phyloP scores from a whole-genome alignment of 2,329 filamentous ascomycete species.

The Fusarium pininemorale region DNA sequence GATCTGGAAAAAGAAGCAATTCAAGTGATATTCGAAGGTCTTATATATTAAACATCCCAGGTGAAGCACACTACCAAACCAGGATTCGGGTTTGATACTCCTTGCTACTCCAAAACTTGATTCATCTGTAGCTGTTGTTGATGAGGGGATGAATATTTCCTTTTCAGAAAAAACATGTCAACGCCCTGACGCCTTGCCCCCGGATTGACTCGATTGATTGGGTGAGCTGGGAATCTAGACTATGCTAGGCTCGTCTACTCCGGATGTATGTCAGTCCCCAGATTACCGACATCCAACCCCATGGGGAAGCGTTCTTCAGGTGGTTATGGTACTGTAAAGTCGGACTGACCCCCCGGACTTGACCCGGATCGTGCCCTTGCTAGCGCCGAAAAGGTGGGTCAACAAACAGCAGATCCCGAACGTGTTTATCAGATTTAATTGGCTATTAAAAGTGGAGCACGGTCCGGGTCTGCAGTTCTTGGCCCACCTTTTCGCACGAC shows the following conservation, averaged over 20 bases:
- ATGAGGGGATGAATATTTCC: conserved; percentile 12
- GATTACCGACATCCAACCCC: not conserved
- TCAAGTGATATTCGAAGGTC: conserved; percentile 11
- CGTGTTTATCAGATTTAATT: too few species aligned
- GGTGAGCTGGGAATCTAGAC: conserved; percentile 11
- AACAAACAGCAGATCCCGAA: too few species aligned
- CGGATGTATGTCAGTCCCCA: conserved; percentile 5
- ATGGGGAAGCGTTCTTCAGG: too few species aligned
- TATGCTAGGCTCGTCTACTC: not conserved
- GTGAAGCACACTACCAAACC: conserved; percentile 23
- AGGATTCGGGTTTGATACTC: not conserved
- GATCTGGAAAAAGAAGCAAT: conserved; percentile 9
- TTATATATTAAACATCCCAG: conserved; percentile 27
- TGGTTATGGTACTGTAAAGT: too few species aligned
- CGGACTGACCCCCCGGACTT: too few species aligned
- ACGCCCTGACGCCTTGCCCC: not conserved
- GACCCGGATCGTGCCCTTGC: too few species aligned
- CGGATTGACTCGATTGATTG: conserved; percentile 20
- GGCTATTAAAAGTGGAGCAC: too few species aligned
- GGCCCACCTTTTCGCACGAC: too few species aligned
- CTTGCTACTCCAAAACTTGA: conserved; percentile 9
- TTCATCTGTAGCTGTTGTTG: not conserved
- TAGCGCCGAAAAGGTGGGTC: too few species aligned
- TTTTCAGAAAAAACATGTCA: conserved; percentile 6
- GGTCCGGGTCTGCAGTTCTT: too few species aligned